These are phyloP conservation scores for Pseudophaeomoniella oleicola DNA, from an alignment of 2,329 filamentous ascomycete genomes.

Conservation along the genomic window DNA sequence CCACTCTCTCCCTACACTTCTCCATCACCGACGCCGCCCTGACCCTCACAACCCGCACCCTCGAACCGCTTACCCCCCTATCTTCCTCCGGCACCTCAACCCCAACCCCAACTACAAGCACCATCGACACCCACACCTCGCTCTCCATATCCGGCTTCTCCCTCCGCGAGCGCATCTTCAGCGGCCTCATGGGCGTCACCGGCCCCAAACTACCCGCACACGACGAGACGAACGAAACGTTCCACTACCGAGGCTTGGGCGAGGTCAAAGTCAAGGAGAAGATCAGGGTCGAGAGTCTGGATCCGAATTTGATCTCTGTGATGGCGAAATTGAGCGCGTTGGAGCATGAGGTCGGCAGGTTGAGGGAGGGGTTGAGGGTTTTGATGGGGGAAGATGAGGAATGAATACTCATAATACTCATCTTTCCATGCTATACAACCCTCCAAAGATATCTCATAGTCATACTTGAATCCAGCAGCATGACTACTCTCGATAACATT, in stretches of 20 bases:
- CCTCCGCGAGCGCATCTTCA: constrained; percentile 40
- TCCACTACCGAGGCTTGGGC: constrained; percentile 47
- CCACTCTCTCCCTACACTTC: constrained; percentile 58
- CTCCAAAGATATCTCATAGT: no score
- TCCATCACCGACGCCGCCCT: constrained; percentile 56
- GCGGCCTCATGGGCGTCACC: no score
- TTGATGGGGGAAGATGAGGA: constrained; percentile 56
- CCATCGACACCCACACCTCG: constrained; percentile 53
- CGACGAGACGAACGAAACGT: constrained; percentile 67
- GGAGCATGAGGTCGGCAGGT: constrained; percentile 55
- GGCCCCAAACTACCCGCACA: constrained; percentile 43
- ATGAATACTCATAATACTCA: no score
- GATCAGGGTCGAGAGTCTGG: constrained; percentile 73
- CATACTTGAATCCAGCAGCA: no score
- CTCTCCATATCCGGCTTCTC: constrained; percentile 46
- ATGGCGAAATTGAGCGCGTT: constrained; percentile 71
- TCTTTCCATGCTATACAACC: no score
- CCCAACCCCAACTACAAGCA: constrained; percentile 30
- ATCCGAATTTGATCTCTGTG: constrained; percentile 71
- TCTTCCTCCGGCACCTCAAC: constrained; percentile 35
- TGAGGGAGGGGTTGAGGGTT: constrained; percentile 56
- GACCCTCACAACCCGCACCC: constrained; percentile 53
- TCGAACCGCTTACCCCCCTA: constrained; percentile 48
- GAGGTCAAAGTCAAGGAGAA: constrained; percentile 79
- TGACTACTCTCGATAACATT: no score